phyloP scores from a whole-genome alignment of 345 rosid genomes.

The Anacardium occidentale region DNA sequence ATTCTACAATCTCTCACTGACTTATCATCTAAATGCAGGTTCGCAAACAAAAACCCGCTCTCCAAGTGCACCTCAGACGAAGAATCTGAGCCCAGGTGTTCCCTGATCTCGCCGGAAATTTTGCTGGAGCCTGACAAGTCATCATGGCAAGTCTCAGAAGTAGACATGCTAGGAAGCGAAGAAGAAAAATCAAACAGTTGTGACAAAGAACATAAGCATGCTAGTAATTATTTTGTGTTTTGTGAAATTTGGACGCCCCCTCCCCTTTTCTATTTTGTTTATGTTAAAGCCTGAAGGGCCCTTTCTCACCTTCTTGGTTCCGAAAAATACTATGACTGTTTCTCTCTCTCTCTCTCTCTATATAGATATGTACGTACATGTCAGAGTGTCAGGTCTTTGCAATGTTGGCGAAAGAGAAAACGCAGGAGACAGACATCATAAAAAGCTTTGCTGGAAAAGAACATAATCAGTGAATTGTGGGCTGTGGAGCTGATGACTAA shows the following conservation, averaged over 20 bases:
- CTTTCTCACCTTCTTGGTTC: constrained; percentile 5
- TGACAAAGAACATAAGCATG: constrained; percentile 29
- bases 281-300: not conserved
- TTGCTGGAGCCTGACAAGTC: constrained; percentile 34
- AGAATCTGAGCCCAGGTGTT: constrained; percentile 38
- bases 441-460: constrained; percentile 10
- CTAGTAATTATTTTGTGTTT: too few relatives aligned
- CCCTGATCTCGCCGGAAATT: constrained; percentile 45
- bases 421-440: constrained; percentile 13
- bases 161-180: constrained; percentile 33
- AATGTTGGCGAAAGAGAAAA: constrained; percentile 37
- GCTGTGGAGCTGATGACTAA: too few relatives aligned
- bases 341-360: not conserved
- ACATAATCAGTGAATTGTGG: not conserved
- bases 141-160: constrained; percentile 23
- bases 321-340: not conserved
- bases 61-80: constrained; percentile 51
- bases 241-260: too few relatives aligned
- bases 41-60: constrained; percentile 39
- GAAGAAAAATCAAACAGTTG: not conserved
- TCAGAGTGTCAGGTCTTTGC: constrained; percentile 27
- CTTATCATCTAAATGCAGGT: constrained; percentile 40
- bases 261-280: not conserved
- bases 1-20: constrained; percentile 58
- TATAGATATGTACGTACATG: not conserved